Conservation (phyloP, 345 rosid genomes). For the Melaleuca alternifolia region DNA sequence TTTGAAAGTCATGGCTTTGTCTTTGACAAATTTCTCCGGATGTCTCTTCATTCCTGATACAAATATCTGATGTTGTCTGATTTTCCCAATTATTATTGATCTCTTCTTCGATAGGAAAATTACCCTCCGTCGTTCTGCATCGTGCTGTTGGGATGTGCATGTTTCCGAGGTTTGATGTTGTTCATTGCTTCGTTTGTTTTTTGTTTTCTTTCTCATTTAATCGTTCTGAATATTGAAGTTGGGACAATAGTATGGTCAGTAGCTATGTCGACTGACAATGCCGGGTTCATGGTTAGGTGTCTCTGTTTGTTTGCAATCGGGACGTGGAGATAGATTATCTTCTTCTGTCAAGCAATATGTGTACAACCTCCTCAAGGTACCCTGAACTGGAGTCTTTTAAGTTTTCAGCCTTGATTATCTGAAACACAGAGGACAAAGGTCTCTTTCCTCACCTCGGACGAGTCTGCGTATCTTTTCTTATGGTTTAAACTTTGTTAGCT, state of each 20-base stretch:
- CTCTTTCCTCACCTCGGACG: neutral
- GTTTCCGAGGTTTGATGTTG: neutral
- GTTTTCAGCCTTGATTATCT: neutral
- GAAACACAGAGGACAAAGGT: neutral
- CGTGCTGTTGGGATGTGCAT: neutral
- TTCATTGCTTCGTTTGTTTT: neutral
- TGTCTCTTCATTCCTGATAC: too few species aligned
- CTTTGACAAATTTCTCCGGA: too few species aligned
- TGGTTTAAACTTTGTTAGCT: neutral
- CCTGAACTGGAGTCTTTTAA: neutral
- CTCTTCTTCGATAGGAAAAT: neutral
- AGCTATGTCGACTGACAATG: neutral
- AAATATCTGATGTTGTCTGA: too few species aligned
- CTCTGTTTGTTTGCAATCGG: conserved; percentile 47
- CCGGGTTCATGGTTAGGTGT: conserved; percentile 25
- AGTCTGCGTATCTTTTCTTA: neutral
- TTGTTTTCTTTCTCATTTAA: too few species aligned
- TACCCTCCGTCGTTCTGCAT: neutral
- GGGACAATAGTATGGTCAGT: neutral
- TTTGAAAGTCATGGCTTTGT: too few species aligned
- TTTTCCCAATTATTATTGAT: too few species aligned
- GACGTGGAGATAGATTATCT: conserved; percentile 62
- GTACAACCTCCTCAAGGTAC: conserved; percentile 56
- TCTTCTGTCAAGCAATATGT: conserved; percentile 37
- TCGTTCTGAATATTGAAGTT: neutral